These are phyloP conservation scores for Trichoderma sp. DNA, from an alignment of 2,329 filamentous ascomycete genomes.

Conservation along the genomic window DNA sequence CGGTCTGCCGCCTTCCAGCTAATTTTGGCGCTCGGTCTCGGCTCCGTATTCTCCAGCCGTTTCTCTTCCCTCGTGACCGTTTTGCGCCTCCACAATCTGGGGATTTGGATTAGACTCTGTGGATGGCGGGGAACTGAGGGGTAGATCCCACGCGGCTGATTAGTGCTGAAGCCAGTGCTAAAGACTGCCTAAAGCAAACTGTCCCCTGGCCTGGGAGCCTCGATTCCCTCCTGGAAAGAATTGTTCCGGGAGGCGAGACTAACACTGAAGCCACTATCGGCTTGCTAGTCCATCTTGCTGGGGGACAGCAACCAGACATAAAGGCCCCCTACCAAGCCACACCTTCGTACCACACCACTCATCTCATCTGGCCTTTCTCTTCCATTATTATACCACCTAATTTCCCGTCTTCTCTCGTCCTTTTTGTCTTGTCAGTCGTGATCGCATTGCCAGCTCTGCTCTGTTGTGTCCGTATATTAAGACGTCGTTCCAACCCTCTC, in stretches of 20 bases:
- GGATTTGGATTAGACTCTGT: not conserved
- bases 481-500: not conserved
- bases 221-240: conserved; percentile 16
- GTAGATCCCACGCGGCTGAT: conserved; percentile 9
- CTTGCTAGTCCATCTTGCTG: not conserved
- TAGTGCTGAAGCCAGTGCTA: not conserved
- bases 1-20: not conserved
- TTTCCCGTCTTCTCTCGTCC: not conserved
- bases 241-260: conserved; percentile 15
- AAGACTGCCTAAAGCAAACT: not conserved
- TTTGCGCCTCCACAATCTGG: conserved; percentile 17
- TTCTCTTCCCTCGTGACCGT: conserved; percentile 13
- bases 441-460: not conserved
- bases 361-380: not conserved
- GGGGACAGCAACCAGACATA: not conserved
- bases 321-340: not conserved
- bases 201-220: not conserved
- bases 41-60: not conserved
- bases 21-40: not conserved
- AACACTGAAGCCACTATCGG: not conserved
- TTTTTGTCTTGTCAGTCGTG: not conserved
- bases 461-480: conserved; percentile 1
- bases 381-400: not conserved
- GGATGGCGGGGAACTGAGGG: conserved; percentile 19
- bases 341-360: not conserved